phyloP scores from a whole-genome alignment of 257 asterid species.

The Solanum sparsipilum region DNA sequence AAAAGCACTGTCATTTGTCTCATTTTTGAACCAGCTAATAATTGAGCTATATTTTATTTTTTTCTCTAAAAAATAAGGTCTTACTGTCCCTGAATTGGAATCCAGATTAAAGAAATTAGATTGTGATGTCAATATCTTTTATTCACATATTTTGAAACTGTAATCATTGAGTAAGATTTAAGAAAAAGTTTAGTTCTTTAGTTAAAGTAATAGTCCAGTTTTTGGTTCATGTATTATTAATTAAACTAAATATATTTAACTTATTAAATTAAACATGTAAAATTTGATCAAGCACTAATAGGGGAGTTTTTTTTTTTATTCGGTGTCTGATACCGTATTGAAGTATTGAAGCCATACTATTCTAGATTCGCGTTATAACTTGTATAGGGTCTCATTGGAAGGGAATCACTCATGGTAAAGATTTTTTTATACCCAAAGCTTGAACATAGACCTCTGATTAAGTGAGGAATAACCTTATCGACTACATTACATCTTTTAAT shows the following conservation, averaged over 20 bases:
- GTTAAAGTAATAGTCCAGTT: neutral
- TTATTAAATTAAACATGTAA: neutral
- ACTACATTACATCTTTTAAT: too few relatives aligned
- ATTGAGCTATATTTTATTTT: neutral
- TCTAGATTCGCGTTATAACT: too few relatives aligned
- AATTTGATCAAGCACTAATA: neutral
- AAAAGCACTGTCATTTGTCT: neutral
- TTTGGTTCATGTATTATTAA: neutral
- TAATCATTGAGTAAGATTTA: neutral
- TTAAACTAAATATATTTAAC: neutral
- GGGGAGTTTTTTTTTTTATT: too few relatives aligned
- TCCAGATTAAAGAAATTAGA: neutral
- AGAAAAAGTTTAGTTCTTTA: neutral
- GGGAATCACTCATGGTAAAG: rapidly evolving
- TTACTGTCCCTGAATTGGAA: neutral
- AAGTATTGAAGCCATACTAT: too few relatives aligned
- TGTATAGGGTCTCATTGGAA: rapidly evolving
- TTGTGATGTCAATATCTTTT: neutral
- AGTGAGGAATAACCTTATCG: too few relatives aligned
- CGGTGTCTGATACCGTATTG: too few relatives aligned
- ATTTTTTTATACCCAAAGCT: too few relatives aligned
- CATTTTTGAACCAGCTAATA: neutral
- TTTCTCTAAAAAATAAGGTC: neutral
- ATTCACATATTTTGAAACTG: neutral
- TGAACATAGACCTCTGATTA: too few relatives aligned